Conservation (phyloP, 352 stramenopile genomes). For the Pythium apleroticum region DNA sequence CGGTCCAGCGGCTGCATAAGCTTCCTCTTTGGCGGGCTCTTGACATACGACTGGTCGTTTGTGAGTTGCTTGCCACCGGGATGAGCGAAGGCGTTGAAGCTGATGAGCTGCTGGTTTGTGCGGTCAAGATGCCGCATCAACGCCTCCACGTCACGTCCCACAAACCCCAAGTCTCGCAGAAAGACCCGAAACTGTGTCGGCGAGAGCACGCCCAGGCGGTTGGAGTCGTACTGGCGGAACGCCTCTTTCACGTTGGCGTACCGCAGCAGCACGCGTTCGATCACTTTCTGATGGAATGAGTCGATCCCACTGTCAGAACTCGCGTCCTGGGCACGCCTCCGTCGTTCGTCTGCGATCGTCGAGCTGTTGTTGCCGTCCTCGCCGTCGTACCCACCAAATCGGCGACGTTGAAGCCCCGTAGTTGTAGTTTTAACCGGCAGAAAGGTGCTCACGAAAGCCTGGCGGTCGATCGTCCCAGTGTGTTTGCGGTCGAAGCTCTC, state of each 20-base stretch:
- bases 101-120: constrained; percentile 38
- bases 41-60: constrained; percentile 44
- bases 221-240: constrained; percentile 62
- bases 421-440: constrained; percentile 10
- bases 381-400: constrained; percentile 2
- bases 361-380: constrained; percentile 8
- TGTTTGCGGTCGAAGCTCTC: constrained; percentile 28
- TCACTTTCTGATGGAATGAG: constrained; percentile 55
- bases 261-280: constrained; percentile 55
- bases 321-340: background rate
- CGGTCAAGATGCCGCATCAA: constrained; percentile 47
- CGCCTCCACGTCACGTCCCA: constrained; percentile 46
- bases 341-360: background rate
- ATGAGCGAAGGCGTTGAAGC: constrained; percentile 56
- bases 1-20: constrained; percentile 30
- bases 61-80: constrained; percentile 32
- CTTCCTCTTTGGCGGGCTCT: constrained; percentile 43
- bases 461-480: constrained; percentile 22
- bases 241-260: constrained; percentile 63
- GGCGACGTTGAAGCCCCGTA: background rate
- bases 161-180: constrained; percentile 54
- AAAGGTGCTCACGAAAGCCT: constrained; percentile 29
- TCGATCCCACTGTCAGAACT: constrained; percentile 15
- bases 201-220: constrained; percentile 45
- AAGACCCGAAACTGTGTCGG: constrained; percentile 48